Evolutionary conservation across 2,329 filamentous ascomycete genomes (phyloP).

Genomic region (Cadophora gregata): DNA sequence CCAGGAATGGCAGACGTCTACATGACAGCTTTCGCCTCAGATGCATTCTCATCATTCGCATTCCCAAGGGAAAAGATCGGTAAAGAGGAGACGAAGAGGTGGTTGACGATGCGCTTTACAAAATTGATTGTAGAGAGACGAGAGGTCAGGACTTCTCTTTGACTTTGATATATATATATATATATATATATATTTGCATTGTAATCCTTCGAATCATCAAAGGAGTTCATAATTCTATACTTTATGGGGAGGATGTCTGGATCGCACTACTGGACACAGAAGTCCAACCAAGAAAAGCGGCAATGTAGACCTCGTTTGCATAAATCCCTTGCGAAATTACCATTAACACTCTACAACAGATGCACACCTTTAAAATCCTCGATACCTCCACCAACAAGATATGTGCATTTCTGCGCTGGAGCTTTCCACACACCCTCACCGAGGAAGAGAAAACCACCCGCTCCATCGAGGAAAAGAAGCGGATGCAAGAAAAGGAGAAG

Average conservation of each 20-base stretch:
- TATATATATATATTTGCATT: too few relatives aligned
- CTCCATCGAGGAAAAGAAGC: slow-evolving; percentile 16
- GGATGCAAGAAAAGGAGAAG: slow-evolving; percentile 9
- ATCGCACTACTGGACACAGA: too few relatives aligned
- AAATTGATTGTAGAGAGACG: slow-evolving; percentile 40
- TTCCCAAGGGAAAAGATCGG: slow-evolving; percentile 29
- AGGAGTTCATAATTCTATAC: too few relatives aligned
- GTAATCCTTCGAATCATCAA: too few relatives aligned
- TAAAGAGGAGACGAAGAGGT: slow-evolving; percentile 32
- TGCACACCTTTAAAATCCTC: slow-evolving; percentile 46
- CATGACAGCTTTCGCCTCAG: slow-evolving; percentile 38
- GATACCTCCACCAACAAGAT: slow-evolving; percentile 41
- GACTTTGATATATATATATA: too few relatives aligned
- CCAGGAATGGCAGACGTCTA: slow-evolving; percentile 43
- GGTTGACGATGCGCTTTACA: slow-evolving; percentile 43
- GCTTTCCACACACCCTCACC: slow-evolving; percentile 43
- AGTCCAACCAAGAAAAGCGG: too few relatives aligned
- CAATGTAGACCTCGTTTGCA: too few relatives aligned
- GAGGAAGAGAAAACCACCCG: slow-evolving; percentile 25
- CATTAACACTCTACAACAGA: not conserved
- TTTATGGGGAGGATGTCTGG: too few relatives aligned
- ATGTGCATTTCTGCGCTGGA: slow-evolving; percentile 46
- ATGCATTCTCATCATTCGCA: slow-evolving; percentile 42
- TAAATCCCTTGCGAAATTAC: too few relatives aligned
- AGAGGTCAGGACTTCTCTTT: slow-evolving; percentile 10